Evolutionary conservation across 768 basidiomycete species (phyloP), one percentile per base, ranked within the genome.

Genomic region (Leccinum longicurvipes): DNA sequence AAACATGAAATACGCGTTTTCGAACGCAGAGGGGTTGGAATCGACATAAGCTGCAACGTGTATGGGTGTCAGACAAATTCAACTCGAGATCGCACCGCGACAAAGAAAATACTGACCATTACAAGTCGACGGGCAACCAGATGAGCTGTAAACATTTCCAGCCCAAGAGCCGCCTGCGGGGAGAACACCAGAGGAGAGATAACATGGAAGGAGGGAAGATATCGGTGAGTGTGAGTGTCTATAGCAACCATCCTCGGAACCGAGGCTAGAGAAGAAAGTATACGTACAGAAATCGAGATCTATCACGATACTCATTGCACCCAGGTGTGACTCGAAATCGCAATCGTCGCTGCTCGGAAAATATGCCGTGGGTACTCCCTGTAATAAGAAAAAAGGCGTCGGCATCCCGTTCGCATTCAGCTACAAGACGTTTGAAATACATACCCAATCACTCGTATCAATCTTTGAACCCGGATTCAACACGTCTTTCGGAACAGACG

Each of bases 261-360:
- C 6, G 2, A 31, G 11, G 28, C 9, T 2, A 9, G 11, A 6
- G 25, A 44, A 23, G 23, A 44, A 45, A 21, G 7, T 23, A 12
- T 23, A 56, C 69, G 2, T 29, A 68, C 67, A 71, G 47, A 68
- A 71, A 42, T 65, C 64, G 7, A 68, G 62, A 60, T 89, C 83
- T 61, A 90, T 84, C 56, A 88, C 73, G 54, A 88, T 87, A 56
- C 81, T 83, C 63, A 87, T 79, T 1, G 74, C 57, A 11, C 77
- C 72, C 60, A 89, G 83, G 55, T 83, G 72, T 44, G 74, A 71
- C 50, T 73, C 58, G 45, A 91, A 76, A 57, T 85, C 72, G 64
- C 88, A 91, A 48, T 74, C 69, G 2, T 74, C 78, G 62, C 74
- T 77, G 9, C 60, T 53, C 23, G 86, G 86, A 72, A 87, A 90